Base-by-base conservation (phyloP, 106 monocot species). In the Acanthochlamys bracteata region DNA sequence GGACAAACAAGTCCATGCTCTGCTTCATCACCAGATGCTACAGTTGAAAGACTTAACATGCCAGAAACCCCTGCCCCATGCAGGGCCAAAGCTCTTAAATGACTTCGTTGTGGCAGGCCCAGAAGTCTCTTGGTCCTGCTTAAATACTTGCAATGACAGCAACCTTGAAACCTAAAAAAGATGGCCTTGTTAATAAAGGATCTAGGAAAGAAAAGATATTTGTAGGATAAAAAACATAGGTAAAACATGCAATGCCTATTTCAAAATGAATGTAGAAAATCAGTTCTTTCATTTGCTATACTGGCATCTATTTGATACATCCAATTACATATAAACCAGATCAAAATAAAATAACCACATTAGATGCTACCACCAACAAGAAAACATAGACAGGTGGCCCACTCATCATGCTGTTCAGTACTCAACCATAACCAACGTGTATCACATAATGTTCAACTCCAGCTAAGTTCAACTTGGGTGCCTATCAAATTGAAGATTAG, bases 1-100 rank as follows among this genome's bases (percentile, higher is more conserved):
- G 95, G 84, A 52, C 80, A 82, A 45, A 73, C 70, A 16, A 92
- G 70, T 15, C 92, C 92, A 80, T 87, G 92, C 66, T 95, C 90
- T 60, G 95, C 82, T 76, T 95, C 81, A 79, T 84, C 81, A 66
- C 79, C 76, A 66, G 79, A 82, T 60, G 74, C 67, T 57, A 84
- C 69, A 20, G 69, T 63, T 61, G 74, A 81, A 79, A 84, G 77
- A 42, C 74, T 74, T 46, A 89, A 72, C 46, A 84, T 61, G 53
- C 79, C 79, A 72, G 84, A 76, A 24, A 79, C 75, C 57, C 89
- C 76, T 24, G 69, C 82, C 42, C 84, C 81, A 66, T 88, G 45
- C 15, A 93, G 66, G 59, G 82, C 88, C 42, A 93, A 75, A 39
- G 63, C 74, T 71, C 82, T 87, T 27, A 92, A n/a, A 41, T 61